Evolutionary conservation across 768 basidiomycete species (phyloP).

Genomic region (Inosperma sp.): DNA sequence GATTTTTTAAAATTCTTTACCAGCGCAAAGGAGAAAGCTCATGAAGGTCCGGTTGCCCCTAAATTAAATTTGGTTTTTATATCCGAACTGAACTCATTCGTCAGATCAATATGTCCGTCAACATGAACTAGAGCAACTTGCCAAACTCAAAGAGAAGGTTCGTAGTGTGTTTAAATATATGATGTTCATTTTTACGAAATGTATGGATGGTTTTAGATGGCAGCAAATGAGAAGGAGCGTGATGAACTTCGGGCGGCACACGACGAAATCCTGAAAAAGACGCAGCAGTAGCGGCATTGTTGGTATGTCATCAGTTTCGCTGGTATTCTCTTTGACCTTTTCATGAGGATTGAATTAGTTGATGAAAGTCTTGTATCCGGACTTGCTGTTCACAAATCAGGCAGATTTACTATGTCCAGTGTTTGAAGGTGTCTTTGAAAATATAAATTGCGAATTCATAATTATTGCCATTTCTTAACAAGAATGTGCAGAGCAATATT

Average conservation of each 20-base stretch:
- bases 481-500: too few species aligned
- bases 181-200: neutral
- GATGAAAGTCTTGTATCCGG: too few species aligned
- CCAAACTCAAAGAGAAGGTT: conserved; percentile 57
- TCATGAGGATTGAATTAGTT: too few species aligned
- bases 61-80: neutral
- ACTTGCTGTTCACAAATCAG: too few species aligned
- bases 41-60: conserved; percentile 37
- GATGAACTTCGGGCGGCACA: neutral
- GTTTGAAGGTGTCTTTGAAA: too few species aligned
- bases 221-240: conserved; percentile 12
- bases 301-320: neutral
- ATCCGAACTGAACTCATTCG: neutral
- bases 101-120: conserved; percentile 60
- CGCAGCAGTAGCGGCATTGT: neutral
- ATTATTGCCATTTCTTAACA: too few species aligned
- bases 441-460: too few species aligned
- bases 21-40: conserved; percentile 71
- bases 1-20: conserved; percentile 14
- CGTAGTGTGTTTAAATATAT: conserved; percentile 14
- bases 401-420: too few species aligned
- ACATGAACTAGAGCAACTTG: conserved; percentile 54
- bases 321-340: neutral
- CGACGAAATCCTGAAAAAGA: conserved; percentile 1
- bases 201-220: conserved; percentile 22